Evolutionary conservation across 257 asterid species (phyloP).

Genomic region (Euphrasia confusa): DNA sequence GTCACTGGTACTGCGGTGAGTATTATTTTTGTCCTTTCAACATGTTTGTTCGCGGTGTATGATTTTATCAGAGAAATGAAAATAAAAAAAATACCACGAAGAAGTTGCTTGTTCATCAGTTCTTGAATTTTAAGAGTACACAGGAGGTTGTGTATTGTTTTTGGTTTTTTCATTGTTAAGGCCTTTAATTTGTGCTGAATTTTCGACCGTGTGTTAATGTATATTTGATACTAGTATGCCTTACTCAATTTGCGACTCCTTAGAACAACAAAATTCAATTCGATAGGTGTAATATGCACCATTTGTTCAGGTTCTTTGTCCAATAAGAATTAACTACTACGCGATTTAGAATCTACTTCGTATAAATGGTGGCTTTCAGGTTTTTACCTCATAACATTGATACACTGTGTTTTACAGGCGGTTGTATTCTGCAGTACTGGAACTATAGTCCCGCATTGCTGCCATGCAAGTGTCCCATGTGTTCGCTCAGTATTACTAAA

Average conservation of each 20-base stretch:
- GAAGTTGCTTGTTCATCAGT: not conserved
- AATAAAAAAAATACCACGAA: not conserved
- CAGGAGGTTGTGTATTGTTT: not conserved
- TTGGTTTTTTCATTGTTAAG: not conserved
- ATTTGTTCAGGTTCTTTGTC: constrained; percentile 5
- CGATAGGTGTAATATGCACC: not conserved
- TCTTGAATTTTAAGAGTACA: not conserved
- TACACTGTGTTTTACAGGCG: constrained; percentile 35
- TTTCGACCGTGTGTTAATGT: not conserved
- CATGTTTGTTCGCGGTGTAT: too few relatives aligned
- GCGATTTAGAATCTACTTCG: not conserved
- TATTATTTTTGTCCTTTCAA: constrained; percentile 4
- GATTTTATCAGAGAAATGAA: too few relatives aligned
- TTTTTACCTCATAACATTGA: not conserved
- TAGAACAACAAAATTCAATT: not conserved
- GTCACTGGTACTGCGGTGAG: constrained; percentile 86
- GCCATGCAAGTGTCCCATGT: constrained; percentile 90
- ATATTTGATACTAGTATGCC: not conserved
- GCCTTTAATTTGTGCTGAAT: not conserved
- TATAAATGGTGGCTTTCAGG: not conserved
- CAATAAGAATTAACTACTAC: not conserved
- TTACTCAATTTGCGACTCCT: not conserved
- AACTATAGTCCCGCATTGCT: constrained; percentile 53
- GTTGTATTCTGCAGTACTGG: constrained; percentile 84
- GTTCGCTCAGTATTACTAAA: constrained; percentile 48